Evolutionary conservation across 495 filamentous ascomycete genomes (phyloP), one percentile per base, ranked within the genome.

Genomic region (Penicillium cataractarum): DNA sequence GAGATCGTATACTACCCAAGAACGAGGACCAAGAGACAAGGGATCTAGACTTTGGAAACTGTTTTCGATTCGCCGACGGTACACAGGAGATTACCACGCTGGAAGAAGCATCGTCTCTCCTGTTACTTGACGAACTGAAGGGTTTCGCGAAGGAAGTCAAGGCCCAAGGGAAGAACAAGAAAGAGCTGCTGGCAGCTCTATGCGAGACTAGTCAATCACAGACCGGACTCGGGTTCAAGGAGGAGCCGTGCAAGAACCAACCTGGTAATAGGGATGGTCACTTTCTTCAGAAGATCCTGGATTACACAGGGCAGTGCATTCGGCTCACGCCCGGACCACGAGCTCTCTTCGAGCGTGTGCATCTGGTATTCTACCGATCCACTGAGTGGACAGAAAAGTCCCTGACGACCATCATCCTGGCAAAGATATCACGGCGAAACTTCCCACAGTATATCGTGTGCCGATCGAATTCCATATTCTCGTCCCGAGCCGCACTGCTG

Each of bases 371-470:
- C 71, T 97, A 97, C 70, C 84, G 93, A 32, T 97, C 93, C 29
- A 96, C 93, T 0, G 93, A 97, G 71, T 98, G 94, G 93, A 95
- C 93, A 0, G 95, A 97, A 67, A 97, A 97, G 67, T 97, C 94
- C 12, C 83, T 99, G 3, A 97, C 92, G 2, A 94, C 93, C 3
- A 94, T 98, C 62, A 97, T 99, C 59, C 86, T 99, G 12, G 91
- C 95, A 15, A 92, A 92, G 57, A 95, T 93, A 29, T 88, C 91
- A 7, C 85, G 87, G 50, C 85, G 90, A 24, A 97, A 93, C 70
- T 98, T 97, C 58, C 93, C 95, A 0, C 80, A 88, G 7, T 99
- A 95, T 74, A 85, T 97, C 32, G 92, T 97, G 9, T 97, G 89
- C 57, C 89, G 95, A 48, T 94, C 93, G 15, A 86, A 88, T 27